Evolutionary conservation across 495 filamentous ascomycete genomes (phyloP).

Genomic region (Penicillium chermesinum): DNA sequence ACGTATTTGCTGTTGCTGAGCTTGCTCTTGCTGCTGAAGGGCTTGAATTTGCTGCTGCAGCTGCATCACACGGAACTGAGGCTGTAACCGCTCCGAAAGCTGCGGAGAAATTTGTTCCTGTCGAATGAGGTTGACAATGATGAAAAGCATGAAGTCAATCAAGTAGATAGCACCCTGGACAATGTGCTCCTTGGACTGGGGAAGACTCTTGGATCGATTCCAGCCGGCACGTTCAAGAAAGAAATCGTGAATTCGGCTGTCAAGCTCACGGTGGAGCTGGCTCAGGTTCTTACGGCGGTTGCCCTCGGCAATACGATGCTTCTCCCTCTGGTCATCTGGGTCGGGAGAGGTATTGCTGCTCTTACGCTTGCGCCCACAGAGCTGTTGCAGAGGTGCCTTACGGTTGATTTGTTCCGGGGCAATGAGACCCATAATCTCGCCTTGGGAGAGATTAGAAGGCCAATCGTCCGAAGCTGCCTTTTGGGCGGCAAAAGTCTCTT

Average conservation of each 20-base stretch:
- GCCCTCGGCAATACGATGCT: conserved; percentile 44
- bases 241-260: conserved; percentile 38
- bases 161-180: conserved; percentile 41
- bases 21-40: conserved; percentile 40
- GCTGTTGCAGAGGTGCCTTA: conserved; percentile 42
- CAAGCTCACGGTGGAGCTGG: conserved; percentile 39
- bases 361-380: conserved; percentile 45
- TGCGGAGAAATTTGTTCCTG: conserved; percentile 40
- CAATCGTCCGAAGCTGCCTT: conserved; percentile 28
- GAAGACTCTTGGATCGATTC: conserved; percentile 42
- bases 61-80: conserved; percentile 41
- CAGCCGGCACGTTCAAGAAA: conserved; percentile 44
- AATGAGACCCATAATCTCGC: conserved; percentile 36
- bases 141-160: conserved; percentile 40
- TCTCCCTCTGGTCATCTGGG: conserved; percentile 41
- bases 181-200: conserved; percentile 46
- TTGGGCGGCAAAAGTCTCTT: conserved; percentile 33
- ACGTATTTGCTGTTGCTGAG: conserved; percentile 33
- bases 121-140: conserved; percentile 38
- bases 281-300: conserved; percentile 44
- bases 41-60: conserved; percentile 34
- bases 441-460: conserved; percentile 31
- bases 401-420: conserved; percentile 40
- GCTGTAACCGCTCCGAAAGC: conserved; percentile 39
- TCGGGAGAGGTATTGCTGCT: conserved; percentile 32